These are phyloP conservation scores for Fusarium oligoseptatum DNA, from an alignment of 2,329 filamentous ascomycete genomes.

Conservation along the genomic window DNA sequence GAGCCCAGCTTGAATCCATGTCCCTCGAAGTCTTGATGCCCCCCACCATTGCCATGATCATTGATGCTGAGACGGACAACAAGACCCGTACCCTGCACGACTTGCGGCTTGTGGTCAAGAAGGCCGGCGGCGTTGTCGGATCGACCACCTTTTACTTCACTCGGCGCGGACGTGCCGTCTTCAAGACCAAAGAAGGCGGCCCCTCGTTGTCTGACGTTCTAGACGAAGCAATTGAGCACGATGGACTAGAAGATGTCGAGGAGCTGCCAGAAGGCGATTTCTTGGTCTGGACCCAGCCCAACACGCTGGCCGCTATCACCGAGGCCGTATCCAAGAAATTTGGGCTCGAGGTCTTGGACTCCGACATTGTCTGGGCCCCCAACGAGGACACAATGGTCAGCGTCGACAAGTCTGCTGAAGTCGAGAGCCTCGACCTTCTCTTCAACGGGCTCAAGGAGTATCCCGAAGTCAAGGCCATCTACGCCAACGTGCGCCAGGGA, in stretches of 20 bases:
- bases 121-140: slow-evolving; percentile 75
- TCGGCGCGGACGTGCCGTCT: slow-evolving; percentile 80
- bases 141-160: slow-evolving; percentile 89
- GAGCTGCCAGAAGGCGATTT: slow-evolving; percentile 76
- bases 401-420: slow-evolving; percentile 69
- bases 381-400: slow-evolving; percentile 82
- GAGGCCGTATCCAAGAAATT: slow-evolving; percentile 71
- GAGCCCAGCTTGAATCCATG: slow-evolving; percentile 80
- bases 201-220: slow-evolving; percentile 80
- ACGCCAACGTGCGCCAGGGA: slow-evolving; percentile 75
- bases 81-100: slow-evolving; percentile 81
- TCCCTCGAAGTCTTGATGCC: slow-evolving; percentile 86
- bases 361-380: slow-evolving; percentile 87
- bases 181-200: slow-evolving; percentile 66
- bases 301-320: slow-evolving; percentile 50
- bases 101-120: slow-evolving; percentile 78
- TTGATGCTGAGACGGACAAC: slow-evolving; percentile 89
- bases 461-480: slow-evolving; percentile 82
- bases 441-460: slow-evolving; percentile 73
- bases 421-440: slow-evolving; percentile 70
- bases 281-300: slow-evolving; percentile 65
- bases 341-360: slow-evolving; percentile 76
- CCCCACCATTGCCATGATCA: slow-evolving; percentile 80
- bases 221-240: slow-evolving; percentile 82
- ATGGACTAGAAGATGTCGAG: slow-evolving; percentile 82